Conservation (phyloP, 306 rosid genomes). For the Hippophae rhamnoides region DNA sequence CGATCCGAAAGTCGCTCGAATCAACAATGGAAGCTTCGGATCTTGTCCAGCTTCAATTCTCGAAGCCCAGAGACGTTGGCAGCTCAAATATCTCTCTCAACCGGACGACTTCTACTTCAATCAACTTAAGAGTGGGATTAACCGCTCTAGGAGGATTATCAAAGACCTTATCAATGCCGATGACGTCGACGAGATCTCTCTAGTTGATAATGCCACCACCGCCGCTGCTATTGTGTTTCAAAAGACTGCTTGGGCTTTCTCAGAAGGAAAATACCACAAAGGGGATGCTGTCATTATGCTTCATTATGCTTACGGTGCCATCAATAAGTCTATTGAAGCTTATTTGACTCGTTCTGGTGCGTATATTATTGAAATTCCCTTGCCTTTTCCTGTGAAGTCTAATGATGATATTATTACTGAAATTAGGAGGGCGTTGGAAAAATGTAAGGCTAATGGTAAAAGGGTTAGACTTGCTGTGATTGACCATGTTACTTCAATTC, state of each 20-base stretch:
- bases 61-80: conserved; percentile 32
- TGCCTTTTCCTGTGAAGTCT: conserved; percentile 58
- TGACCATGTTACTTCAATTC: conserved; percentile 85
- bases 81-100: conserved; percentile 38
- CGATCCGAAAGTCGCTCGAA: conserved; percentile 42
- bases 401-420: conserved; percentile 48
- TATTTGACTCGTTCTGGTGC: conserved; percentile 71
- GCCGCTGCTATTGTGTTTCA: conserved; percentile 64
- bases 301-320: conserved; percentile 62
- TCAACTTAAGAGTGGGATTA: conserved; percentile 27
- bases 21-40: conserved; percentile 67
- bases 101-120: conserved; percentile 54
- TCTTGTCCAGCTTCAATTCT: conserved; percentile 48
- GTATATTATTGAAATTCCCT: conserved; percentile 46
- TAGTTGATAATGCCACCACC: conserved; percentile 65
- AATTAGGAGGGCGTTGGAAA: conserved; percentile 50
- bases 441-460: conserved; percentile 43
- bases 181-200: conserved; percentile 38
- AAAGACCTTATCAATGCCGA: conserved; percentile 40
- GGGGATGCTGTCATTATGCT: conserved; percentile 71
- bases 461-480: conserved; percentile 63
- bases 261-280: conserved; percentile 46
- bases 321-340: conserved; percentile 71
- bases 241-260: conserved; percentile 54
- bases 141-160: conserved; percentile 34